Conservation (phyloP, 1,139 yeast genomes). For the Dujonia santamariae region DNA sequence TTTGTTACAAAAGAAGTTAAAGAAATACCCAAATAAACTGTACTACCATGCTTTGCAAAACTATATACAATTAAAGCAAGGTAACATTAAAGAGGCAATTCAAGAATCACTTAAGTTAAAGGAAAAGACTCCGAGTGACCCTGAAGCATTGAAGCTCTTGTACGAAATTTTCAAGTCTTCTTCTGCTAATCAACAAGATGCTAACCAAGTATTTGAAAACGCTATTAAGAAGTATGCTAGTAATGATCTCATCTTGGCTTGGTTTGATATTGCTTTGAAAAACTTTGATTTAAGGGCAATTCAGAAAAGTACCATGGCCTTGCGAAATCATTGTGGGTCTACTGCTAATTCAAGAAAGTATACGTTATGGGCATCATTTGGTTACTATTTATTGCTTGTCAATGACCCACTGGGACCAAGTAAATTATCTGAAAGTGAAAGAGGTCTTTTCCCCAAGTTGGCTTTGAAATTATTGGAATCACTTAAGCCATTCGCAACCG, state of each 20-base stretch:
- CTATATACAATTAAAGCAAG: conserved; percentile 39
- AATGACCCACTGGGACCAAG: conserved; percentile 19
- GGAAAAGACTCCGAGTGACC: conserved; percentile 51
- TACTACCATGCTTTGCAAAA: conserved; percentile 53
- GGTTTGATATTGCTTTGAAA: conserved; percentile 46
- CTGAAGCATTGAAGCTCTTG: conserved; percentile 48
- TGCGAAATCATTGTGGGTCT: too few species aligned
- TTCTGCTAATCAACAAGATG: conserved; percentile 35
- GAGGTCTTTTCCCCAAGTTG: conserved; percentile 49
- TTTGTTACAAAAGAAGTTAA: conserved; percentile 46
- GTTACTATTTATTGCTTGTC: conserved; percentile 25
- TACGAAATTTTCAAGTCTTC: conserved; percentile 29
- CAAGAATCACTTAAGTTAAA: conserved; percentile 39
- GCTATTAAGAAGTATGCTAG: conserved; percentile 56
- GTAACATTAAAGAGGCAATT: conserved; percentile 44
- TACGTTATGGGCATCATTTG: conserved; percentile 48
- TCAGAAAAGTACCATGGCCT: conserved; percentile 46
- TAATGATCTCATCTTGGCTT: conserved; percentile 37
- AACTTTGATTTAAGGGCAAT: conserved; percentile 35
- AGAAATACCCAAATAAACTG: conserved; percentile 53
- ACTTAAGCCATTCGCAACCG: conserved; percentile 38
- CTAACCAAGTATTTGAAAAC: conserved; percentile 49
- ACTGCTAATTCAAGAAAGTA: conserved; percentile 22
- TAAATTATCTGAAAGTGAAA: conserved; percentile 16
- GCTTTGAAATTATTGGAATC: conserved; percentile 54